These are phyloP conservation scores for Penicillium janthinellum DNA, from an alignment of 2,329 filamentous ascomycete genomes.

Conservation along the genomic window DNA sequence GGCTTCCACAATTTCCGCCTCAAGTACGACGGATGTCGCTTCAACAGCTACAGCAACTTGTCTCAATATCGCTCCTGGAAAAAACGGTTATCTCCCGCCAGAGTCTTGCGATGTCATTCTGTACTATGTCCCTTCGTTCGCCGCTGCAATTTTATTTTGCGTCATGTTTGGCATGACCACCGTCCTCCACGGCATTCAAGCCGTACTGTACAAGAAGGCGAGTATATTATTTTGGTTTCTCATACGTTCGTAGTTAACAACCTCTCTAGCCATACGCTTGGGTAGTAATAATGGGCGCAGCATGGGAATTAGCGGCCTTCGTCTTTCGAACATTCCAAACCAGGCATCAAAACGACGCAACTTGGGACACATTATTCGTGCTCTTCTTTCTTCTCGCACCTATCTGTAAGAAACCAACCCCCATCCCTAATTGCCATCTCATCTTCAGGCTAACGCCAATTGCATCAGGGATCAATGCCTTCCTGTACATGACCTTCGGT, in stretches of 20 bases:
- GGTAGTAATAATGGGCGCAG: slow-evolving; percentile 1
- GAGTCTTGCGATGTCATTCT: slow-evolving; percentile 39
- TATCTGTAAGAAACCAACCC: neutral
- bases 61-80: slow-evolving; percentile 31
- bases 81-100: slow-evolving; percentile 42
- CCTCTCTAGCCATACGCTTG: neutral
- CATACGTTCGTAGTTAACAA: neutral
- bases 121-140: slow-evolving; percentile 34
- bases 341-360: neutral
- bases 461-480: slow-evolving; percentile 48
- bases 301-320: neutral
- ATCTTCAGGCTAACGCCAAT: neutral
- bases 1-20: neutral
- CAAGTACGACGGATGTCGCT: slow-evolving; percentile 1
- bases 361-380: neutral
- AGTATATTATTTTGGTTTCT: neutral
- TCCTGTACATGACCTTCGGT: slow-evolving; percentile 47
- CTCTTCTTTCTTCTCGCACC: neutral
- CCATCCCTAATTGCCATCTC: neutral
- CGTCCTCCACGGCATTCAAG: neutral
- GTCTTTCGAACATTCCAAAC: slow-evolving; percentile 1
- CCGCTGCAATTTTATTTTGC: slow-evolving; percentile 37
- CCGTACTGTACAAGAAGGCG: neutral
- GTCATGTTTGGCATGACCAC: slow-evolving; percentile 36
- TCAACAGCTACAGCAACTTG: slow-evolving; percentile 25